Evolutionary conservation across 2,329 filamentous ascomycete genomes (phyloP), one percentile per base, ranked within the genome.

Genomic region (Fusarium sororula): DNA sequence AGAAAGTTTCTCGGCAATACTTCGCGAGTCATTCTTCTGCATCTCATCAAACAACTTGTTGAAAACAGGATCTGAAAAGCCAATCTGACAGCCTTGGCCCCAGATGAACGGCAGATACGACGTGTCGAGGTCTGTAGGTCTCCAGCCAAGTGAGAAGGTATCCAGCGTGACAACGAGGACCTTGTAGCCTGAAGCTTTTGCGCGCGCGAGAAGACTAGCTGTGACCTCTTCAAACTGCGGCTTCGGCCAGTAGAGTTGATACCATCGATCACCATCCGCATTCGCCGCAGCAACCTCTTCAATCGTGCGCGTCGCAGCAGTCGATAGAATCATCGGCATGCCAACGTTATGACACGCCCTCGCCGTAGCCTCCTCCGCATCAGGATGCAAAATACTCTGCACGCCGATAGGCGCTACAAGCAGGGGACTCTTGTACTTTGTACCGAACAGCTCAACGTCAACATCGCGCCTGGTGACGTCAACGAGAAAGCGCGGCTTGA

Each of bases 121-220:
- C 20, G 86, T 85, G 72, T 93, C 91, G 9, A 94, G 85, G 77
- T 94, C 92, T 0, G 84, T 85, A 0, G 92, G 92, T 42, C 93
- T 85, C 92, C 92, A 95, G 2, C 87, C 88, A 41, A 94, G 84
- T 18, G 87, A 87, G 81, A 90, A 93, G 0, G 92, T 94, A 80
- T 95, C 93, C 0, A 94, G 84, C 0, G 93, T 95, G 2, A 95
- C 90, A 12, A 94, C 88, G 1, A 94, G 84, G 2, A 90, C 91
- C 39, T 85, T 86, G 81, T 87, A 94, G 2, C 92, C 92, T 38
- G 84, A 87, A 1, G 82, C 84, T 77, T 89, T 90, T 1, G 92
- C 93, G 1, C 92, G 86, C 3, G 81, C 78, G 9, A 94, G 84
- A 22, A 94, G 82, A 3, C 89, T 92, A 0, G 87, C 83, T 0